A percentile compares a stretch with the other conserved stretches of the same genome.
Evolutionary conservation across 23 red algal species (phyloP).

Genomic region (Gracilaria caudata): DNA sequence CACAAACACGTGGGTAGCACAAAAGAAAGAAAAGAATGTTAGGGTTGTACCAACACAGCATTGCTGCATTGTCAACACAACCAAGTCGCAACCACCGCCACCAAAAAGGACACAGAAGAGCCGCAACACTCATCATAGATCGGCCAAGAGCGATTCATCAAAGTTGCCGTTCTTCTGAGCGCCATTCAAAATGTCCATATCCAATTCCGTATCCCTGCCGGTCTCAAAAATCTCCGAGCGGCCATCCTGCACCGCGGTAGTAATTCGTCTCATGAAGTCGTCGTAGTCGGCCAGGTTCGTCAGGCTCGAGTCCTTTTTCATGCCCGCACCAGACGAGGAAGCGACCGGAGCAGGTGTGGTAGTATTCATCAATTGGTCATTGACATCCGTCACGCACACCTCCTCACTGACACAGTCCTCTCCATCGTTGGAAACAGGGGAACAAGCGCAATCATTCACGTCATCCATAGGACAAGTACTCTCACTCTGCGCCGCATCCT

Average conservation of each 20-base stretch:
- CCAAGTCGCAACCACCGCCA: not conserved
- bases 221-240: constrained; percentile 12
- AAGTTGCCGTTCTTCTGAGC: constrained; percentile 49
- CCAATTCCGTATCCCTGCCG: constrained; percentile 2
- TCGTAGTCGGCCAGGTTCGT: constrained; percentile 68
- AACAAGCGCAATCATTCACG: constrained; percentile 22
- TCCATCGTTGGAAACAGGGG: constrained; percentile 27
- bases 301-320: constrained; percentile 67
- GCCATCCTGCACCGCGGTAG: constrained; percentile 29
- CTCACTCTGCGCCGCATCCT: constrained; percentile 48
- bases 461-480: constrained; percentile 56
- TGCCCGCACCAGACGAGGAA: not conserved
- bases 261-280: constrained; percentile 69
- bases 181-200: constrained; percentile 47
- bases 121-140: constrained; percentile 5
- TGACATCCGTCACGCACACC: not conserved
- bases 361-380: constrained; percentile 21
- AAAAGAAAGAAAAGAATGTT: constrained; percentile 25
- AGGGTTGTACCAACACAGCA: not conserved
- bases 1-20: not conserved
- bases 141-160: constrained; percentile 58
- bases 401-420: constrained; percentile 29
- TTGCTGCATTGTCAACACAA: too few species aligned
- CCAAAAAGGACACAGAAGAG: not conserved
- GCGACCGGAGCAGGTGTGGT: not conserved